phyloP scores from a whole-genome alignment of 2,329 filamentous ascomycete genomes.

The Trichoderma atrobrunneum region DNA sequence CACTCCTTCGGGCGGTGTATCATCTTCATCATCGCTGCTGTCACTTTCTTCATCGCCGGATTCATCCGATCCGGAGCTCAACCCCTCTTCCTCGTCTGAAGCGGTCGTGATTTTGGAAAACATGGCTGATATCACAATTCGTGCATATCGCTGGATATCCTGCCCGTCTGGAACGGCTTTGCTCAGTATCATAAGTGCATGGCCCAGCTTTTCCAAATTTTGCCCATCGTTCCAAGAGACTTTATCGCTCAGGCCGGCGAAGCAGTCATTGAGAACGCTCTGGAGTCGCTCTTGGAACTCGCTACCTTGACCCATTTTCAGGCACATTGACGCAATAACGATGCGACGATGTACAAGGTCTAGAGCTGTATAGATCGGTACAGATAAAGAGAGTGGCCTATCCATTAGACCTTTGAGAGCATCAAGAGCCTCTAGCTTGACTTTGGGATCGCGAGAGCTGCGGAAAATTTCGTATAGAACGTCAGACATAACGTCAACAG shows the following conservation, averaged over 20 bases:
- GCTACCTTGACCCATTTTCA: conserved; percentile 25
- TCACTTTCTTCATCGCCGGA: not conserved
- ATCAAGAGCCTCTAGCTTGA: conserved; percentile 23
- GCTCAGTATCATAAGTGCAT: conserved; percentile 23
- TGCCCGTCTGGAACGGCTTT: conserved; percentile 16
- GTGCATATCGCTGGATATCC: conserved; percentile 21
- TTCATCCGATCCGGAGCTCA: not conserved
- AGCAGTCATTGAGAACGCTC: conserved; percentile 22
- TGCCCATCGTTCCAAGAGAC: conserved; percentile 28
- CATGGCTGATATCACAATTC: conserved; percentile 27
- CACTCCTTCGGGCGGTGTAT: not conserved
- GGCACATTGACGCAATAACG: conserved; percentile 26
- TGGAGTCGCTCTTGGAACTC: conserved; percentile 27
- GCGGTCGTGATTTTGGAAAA: conserved; percentile 25
- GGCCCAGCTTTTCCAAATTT: conserved; percentile 22
- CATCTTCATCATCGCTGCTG: conserved; percentile 7
- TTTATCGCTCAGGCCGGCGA: conserved; percentile 24
- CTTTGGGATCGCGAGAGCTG: conserved; percentile 22
- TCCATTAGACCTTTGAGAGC: conserved; percentile 22
- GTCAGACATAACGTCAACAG: conserved; percentile 22
- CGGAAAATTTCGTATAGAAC: conserved; percentile 25
- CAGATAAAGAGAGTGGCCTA: conserved; percentile 24
- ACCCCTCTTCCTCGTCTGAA: not conserved
- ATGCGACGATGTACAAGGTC: conserved; percentile 20
- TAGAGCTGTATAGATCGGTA: conserved; percentile 21